Evolutionary conservation across 495 filamentous ascomycete species (phyloP).

Genomic region (Lasiosphaeria ovina): DNA sequence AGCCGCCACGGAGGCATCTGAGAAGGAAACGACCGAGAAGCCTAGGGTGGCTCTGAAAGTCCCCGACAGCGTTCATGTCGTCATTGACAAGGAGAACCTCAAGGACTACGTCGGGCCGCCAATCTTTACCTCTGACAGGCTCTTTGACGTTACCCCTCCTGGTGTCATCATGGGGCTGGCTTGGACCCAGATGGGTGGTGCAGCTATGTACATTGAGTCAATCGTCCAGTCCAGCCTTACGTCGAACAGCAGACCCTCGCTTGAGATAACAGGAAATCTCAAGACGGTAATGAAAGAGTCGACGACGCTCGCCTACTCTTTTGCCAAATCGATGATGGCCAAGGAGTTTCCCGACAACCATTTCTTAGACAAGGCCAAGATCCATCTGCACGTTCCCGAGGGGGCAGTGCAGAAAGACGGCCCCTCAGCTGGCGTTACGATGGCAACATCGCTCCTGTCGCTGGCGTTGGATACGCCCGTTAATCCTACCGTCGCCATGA

Average conservation of each 20-base stretch:
- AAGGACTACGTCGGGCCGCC: constrained; percentile 98
- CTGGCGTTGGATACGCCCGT: constrained; percentile 76
- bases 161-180: constrained; percentile 98
- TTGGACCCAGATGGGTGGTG: constrained; percentile 97
- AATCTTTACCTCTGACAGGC: constrained; percentile 89
- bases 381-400: constrained; percentile 97
- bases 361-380: constrained; percentile 94
- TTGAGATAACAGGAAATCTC: constrained; percentile 91
- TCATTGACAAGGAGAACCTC: constrained; percentile 83
- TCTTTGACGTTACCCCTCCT: constrained; percentile 93
- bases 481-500: constrained; percentile 93
- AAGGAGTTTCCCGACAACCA: constrained; percentile 80
- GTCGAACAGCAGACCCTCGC: constrained; percentile 65
- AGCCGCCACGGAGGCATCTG: constrained; percentile 13
- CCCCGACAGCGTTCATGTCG: constrained; percentile 82
- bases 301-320: constrained; percentile 89
- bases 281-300: constrained; percentile 99
- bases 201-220: constrained; percentile 94
- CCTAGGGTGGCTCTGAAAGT: constrained; percentile 82
- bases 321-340: constrained; percentile 85
- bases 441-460: constrained; percentile 88
- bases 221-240: constrained; percentile 83
- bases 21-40: constrained; percentile 52
- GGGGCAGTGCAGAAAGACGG: constrained; percentile 96
- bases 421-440: constrained; percentile 93